A percentile compares a stretch with the other conserved stretches of the same genome.
Evolutionary conservation across 2,329 filamentous ascomycete genomes (phyloP).

Genomic region (Pyrenophora teres): DNA sequence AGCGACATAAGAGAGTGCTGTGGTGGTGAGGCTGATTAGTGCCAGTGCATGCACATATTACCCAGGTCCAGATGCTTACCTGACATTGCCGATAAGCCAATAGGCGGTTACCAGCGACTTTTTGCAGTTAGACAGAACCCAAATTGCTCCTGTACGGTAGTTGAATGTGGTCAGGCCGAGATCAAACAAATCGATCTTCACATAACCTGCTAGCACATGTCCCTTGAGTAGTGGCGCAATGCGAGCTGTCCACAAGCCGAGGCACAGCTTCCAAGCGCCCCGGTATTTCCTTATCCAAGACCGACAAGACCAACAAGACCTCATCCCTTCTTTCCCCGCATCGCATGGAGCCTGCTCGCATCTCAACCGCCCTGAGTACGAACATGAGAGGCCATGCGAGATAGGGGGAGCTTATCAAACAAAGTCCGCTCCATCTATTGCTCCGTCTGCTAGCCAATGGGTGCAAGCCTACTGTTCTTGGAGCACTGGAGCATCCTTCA

Average conservation of each 20-base stretch:
- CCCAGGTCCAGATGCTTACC: background rate
- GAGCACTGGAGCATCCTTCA: too few species aligned
- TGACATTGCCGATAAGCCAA: slow-evolving; percentile 3
- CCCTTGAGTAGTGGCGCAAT: slow-evolving; percentile 6
- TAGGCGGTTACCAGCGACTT: background rate
- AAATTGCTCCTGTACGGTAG: background rate
- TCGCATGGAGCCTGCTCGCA: too few species aligned
- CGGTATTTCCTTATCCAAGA: background rate
- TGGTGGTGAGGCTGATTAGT: slow-evolving; percentile 1
- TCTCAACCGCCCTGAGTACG: too few species aligned
- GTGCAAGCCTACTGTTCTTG: too few species aligned
- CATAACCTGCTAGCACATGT: slow-evolving; percentile 1
- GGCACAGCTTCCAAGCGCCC: slow-evolving; percentile 8
- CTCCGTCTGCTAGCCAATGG: too few species aligned
- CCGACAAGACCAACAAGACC: too few species aligned
- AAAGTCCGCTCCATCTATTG: too few species aligned
- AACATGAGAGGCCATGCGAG: too few species aligned
- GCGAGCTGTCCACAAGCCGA: slow-evolving; percentile 13
- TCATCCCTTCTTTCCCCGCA: too few species aligned
- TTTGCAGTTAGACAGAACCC: background rate
- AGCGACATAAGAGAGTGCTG: slow-evolving; percentile 36
- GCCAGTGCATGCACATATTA: background rate
- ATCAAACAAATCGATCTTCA: background rate
- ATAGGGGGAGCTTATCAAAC: too few species aligned
- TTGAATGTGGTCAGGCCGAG: background rate